A percentile compares a stretch with the other conserved stretches of the same genome.
These are phyloP conservation scores for Pseudocercospora macadamiae DNA, from an alignment of 2,329 filamentous ascomycete genomes.

Conservation along the genomic window DNA sequence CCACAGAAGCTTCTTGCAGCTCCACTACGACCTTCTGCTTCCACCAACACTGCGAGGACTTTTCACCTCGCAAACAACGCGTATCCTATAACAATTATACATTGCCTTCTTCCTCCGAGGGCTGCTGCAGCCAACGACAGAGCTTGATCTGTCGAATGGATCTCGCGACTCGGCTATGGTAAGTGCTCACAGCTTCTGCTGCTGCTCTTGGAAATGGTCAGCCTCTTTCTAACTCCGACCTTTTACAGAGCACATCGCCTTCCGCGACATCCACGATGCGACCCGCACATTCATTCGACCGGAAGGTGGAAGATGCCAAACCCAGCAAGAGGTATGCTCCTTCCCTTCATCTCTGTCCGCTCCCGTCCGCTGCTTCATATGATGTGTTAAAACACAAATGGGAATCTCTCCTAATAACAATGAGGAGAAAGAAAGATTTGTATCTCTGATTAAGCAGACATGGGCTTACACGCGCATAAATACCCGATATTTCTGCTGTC, in stretches of 20 bases:
- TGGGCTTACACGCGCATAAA: conserved; percentile 11
- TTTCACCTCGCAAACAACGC: background rate
- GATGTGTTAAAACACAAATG: conserved; percentile 88
- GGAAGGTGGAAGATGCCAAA: conserved; percentile 80
- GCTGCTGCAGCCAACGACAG: background rate
- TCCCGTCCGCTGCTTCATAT: conserved; percentile 59
- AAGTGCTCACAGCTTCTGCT: background rate
- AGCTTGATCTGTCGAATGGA: background rate
- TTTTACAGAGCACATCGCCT: conserved; percentile 62
- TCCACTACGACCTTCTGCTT: background rate
- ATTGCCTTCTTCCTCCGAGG: no score
- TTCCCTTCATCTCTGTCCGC: conserved; percentile 6
- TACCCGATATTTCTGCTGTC: background rate
- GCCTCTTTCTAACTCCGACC: background rate
- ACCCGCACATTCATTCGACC: conserved; percentile 74
- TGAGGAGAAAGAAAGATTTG: conserved; percentile 90
- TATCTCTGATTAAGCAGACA: conserved; percentile 61
- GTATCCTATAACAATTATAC: no score
- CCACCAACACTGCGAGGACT: background rate
- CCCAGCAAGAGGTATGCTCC: conserved; percentile 73
- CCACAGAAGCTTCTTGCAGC: background rate
- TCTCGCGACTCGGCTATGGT: conserved; percentile 6
- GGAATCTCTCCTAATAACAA: conserved; percentile 99
- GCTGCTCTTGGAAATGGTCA: no score
- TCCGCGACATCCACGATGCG: conserved; percentile 67